These are phyloP conservation scores for Coemansia asiatica DNA, from an alignment of 192 early-diverging fungal genomes.

Conservation along the genomic window DNA sequence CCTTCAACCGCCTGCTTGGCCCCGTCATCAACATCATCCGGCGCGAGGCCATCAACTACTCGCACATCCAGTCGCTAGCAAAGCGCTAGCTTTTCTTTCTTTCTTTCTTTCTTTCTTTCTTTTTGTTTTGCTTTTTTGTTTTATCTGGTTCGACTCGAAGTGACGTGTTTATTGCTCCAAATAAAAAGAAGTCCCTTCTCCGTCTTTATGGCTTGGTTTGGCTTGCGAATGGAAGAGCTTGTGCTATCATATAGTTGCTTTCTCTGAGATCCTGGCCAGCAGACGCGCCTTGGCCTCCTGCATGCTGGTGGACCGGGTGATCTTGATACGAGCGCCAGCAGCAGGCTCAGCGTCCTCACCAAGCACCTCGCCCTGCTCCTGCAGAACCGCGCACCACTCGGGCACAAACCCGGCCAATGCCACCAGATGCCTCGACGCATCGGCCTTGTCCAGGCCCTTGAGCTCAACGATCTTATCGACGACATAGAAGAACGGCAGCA, in stretches of 20 bases:
- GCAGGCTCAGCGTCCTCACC: conserved; percentile 10
- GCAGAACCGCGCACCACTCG: conserved; percentile 41
- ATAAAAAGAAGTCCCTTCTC: background rate
- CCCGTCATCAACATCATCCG: conserved; percentile 95
- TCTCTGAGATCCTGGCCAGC: conserved; percentile 15
- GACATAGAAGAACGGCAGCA: conserved; percentile 36
- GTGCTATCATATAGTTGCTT: too few species aligned
- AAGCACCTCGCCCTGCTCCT: conserved; percentile 3
- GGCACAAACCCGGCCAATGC: conserved; percentile 35
- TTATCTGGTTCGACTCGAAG: background rate
- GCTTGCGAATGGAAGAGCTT: too few species aligned
- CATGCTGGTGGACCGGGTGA: conserved; percentile 31
- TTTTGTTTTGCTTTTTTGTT: conserved; percentile 6
- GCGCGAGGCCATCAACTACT: conserved; percentile 91
- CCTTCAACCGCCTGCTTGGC: conserved; percentile 92
- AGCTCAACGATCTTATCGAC: conserved; percentile 45
- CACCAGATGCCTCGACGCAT: conserved; percentile 20
- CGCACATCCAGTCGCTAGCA: conserved; percentile 51
- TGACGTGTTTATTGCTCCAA: background rate
- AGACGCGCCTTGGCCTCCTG: conserved; percentile 36
- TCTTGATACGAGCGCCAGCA: conserved; percentile 23
- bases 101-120: conserved; percentile 6
- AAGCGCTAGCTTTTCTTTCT: conserved; percentile 13
- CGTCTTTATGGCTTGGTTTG: too few species aligned
- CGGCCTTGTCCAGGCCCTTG: conserved; percentile 28